These are phyloP conservation scores for Aspergillus sp. DNA, from an alignment of 2,329 filamentous ascomycete species.

Conservation along the genomic window DNA sequence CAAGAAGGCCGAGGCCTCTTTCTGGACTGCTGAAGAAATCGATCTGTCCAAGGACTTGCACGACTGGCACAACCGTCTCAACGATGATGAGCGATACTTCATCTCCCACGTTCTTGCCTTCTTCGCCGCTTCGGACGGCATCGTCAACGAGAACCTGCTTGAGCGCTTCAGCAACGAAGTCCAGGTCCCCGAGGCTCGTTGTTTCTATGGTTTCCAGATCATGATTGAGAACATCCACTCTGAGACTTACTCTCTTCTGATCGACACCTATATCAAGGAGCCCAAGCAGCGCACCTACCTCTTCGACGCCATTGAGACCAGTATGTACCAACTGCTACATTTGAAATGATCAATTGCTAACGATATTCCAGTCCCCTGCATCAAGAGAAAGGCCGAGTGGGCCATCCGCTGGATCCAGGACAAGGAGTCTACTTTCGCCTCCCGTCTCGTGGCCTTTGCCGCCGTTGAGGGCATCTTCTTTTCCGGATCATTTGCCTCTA, in stretches of 20 bases:
- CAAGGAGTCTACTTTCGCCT: constrained; percentile 88
- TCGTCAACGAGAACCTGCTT: constrained; percentile 98
- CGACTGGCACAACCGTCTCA: constrained; percentile 98
- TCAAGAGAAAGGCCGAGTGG: constrained; percentile 98
- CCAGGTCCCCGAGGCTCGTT: constrained; percentile 94
- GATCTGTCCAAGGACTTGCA: constrained; percentile 98
- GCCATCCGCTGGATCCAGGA: constrained; percentile 92
- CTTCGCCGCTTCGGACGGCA: constrained; percentile 97
- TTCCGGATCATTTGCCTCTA: constrained; percentile 95
- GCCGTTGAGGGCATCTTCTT: constrained; percentile 99
- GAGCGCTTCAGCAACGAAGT: constrained; percentile 97
- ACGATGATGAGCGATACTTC: constrained; percentile 96
- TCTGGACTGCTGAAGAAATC: constrained; percentile 99
- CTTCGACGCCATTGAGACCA: constrained; percentile 98
- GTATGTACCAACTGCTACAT: constrained; percentile 45
- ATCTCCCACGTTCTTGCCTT: constrained; percentile 98
- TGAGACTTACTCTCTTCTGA: constrained; percentile 97
- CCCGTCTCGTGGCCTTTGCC: constrained; percentile 92
- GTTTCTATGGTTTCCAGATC: constrained; percentile 99
- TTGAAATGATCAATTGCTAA: constrained; percentile 19
- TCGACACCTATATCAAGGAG: constrained; percentile 99
- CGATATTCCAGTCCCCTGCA: constrained; percentile 69
- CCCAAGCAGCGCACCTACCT: constrained; percentile 88
- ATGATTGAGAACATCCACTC: constrained; percentile 99
- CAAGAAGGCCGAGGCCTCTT: constrained; percentile 99